Evolutionary conservation across 306 rosid species (phyloP).

Genomic region (Citrullus mucosospermus): DNA sequence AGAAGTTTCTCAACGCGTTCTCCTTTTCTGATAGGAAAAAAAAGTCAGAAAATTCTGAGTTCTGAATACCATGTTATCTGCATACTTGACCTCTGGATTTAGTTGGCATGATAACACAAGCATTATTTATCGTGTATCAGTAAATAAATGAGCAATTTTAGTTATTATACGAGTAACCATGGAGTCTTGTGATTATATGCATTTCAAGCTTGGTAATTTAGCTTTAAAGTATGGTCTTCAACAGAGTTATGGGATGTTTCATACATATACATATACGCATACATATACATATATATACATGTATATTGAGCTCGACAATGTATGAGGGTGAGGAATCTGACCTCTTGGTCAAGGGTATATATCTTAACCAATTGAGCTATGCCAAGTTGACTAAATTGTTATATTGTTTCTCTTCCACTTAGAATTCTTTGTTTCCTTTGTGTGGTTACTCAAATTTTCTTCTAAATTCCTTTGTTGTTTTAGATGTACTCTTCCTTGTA

Average conservation of each 20-base stretch:
- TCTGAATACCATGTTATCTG: neutral
- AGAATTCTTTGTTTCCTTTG: neutral
- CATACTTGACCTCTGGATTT: neutral
- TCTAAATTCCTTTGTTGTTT: neutral
- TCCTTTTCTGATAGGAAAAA: too few species aligned
- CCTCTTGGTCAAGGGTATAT: neutral
- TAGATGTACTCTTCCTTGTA: neutral
- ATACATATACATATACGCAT: too few species aligned
- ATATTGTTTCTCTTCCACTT: neutral
- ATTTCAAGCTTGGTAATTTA: neutral
- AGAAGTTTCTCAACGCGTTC: neutral
- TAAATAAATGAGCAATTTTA: neutral
- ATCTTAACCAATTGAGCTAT: neutral
- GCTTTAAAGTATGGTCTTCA: neutral
- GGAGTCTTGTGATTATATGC: neutral
- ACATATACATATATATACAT: too few species aligned
- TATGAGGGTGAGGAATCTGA: neutral
- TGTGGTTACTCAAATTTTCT: neutral
- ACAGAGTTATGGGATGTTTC: neutral
- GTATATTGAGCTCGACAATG: too few species aligned
- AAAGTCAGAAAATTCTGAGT: neutral
- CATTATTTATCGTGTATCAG: neutral
- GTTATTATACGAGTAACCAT: neutral
- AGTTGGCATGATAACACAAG: neutral
- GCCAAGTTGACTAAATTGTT: neutral